A percentile compares a stretch with the other conserved stretches of the same genome.
Conservation (phyloP, 2,329 filamentous ascomycete genomes). For the Tolypocladium sp. region DNA sequence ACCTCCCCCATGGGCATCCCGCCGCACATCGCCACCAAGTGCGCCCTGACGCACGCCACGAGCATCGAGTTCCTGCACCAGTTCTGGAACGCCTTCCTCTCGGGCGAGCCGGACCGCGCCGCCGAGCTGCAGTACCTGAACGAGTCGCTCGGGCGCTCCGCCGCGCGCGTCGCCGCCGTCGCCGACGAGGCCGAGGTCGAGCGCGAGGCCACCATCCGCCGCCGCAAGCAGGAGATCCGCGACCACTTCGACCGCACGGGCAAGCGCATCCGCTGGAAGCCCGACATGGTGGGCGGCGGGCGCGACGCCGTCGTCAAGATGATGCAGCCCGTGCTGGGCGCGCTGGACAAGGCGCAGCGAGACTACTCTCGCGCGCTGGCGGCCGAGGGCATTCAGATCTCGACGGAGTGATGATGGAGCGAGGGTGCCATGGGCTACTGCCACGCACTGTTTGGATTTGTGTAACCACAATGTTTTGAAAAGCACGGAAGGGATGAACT, state of each 20-base stretch:
- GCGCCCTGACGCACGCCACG: slow-evolving; percentile 72
- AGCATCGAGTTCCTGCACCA: slow-evolving; percentile 94
- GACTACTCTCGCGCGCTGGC: slow-evolving; percentile 64
- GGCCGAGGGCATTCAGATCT: slow-evolving; percentile 46
- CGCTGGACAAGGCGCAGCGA: slow-evolving; percentile 60
- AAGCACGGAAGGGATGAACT: background rate
- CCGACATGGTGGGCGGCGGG: slow-evolving; percentile 63
- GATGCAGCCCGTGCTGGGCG: slow-evolving; percentile 63
- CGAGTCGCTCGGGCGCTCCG: slow-evolving; percentile 70
- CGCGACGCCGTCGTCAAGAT: slow-evolving; percentile 66
- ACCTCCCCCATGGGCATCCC: slow-evolving; percentile 46
- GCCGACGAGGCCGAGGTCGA: slow-evolving; percentile 71
- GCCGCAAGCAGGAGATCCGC: slow-evolving; percentile 59
- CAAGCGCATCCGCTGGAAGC: slow-evolving; percentile 62
- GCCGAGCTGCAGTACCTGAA: slow-evolving; percentile 73
- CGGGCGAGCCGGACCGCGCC: slow-evolving; percentile 73
- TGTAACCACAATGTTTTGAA: background rate
- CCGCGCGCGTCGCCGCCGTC: slow-evolving; percentile 71
- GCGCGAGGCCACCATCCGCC: slow-evolving; percentile 56
- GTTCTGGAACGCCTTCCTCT: slow-evolving; percentile 90
- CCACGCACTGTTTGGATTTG: background rate
- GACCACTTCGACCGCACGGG: slow-evolving; percentile 64
- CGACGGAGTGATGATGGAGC: slow-evolving; percentile 28
- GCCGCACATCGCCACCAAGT: slow-evolving; percentile 47
- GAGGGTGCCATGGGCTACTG: no score